phyloP scores from a whole-genome alignment of 2,329 filamentous ascomycete genomes.

The Trichothecium sympodiale region DNA sequence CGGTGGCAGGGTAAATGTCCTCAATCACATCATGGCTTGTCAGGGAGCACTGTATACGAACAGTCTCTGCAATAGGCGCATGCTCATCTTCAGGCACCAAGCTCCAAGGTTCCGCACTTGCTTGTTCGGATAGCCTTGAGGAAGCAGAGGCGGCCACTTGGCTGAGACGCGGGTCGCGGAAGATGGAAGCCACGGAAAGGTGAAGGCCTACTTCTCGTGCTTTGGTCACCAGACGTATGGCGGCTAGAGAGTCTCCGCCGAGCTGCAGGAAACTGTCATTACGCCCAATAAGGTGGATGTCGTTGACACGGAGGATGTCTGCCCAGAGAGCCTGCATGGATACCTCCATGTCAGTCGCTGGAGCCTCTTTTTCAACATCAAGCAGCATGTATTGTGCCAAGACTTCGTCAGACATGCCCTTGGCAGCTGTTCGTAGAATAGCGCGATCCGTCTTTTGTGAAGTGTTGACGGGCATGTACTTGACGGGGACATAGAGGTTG shows the following conservation, averaged over 20 bases:
- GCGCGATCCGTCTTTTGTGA: conserved; percentile 6
- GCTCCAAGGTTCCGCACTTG: too few species aligned
- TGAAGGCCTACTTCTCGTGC: conserved; percentile 21
- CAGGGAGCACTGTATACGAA: too few species aligned
- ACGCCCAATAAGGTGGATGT: conserved; percentile 13
- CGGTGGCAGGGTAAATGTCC: too few species aligned
- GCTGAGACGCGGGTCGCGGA: conserved; percentile 26
- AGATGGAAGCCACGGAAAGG: conserved; percentile 28
- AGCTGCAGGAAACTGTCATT: conserved; percentile 29
- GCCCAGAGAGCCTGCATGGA: conserved; percentile 20
- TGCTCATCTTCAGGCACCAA: too few species aligned
- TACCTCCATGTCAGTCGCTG: conserved; percentile 21
- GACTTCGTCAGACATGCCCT: not conserved
- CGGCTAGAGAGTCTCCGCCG: conserved; percentile 33
- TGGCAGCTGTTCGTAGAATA: not conserved
- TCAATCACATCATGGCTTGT: too few species aligned
- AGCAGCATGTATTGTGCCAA: not conserved
- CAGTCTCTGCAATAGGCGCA: too few species aligned
- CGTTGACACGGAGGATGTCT: conserved; percentile 17
- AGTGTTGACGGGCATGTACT: conserved; percentile 3
- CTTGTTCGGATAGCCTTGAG: too few species aligned
- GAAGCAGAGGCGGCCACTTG: too few species aligned
- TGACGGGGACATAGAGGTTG: conserved; percentile 1
- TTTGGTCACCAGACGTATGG: conserved; percentile 31
- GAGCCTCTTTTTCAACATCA: conserved; percentile 6